Conservation (phyloP, 2,329 filamentous ascomycete genomes). For the Colletotrichum musicola region DNA sequence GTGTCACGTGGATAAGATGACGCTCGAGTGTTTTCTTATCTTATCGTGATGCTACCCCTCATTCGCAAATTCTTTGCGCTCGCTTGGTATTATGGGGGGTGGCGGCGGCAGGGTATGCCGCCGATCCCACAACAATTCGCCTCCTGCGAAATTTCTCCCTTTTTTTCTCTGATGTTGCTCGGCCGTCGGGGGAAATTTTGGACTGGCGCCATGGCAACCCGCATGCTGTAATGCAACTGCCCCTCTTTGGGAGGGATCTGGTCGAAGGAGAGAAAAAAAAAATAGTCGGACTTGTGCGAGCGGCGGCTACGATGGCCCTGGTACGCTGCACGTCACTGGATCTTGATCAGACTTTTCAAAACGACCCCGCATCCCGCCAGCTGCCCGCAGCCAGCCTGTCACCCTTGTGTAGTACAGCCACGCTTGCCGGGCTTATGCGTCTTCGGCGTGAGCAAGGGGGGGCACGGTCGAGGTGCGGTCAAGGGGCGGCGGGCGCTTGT, state of each 20-base stretch:
- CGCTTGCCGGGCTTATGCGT: constrained; percentile 30
- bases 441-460: constrained; percentile 8
- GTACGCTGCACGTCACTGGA: constrained; percentile 36
- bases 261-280: background rate
- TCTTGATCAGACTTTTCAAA: constrained; percentile 31
- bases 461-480: constrained; percentile 7
- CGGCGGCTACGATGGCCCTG: constrained; percentile 20
- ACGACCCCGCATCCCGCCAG: constrained; percentile 28
- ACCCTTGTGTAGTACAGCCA: constrained; percentile 27
- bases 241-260: background rate
- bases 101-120: background rate
- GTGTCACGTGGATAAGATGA: background rate
- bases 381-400: constrained; percentile 15
- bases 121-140: constrained; percentile 10
- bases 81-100: background rate
- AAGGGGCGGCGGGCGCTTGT: background rate
- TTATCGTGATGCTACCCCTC: constrained; percentile 1
- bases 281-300: constrained; percentile 18
- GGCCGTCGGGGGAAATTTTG: background rate
- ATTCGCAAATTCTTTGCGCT: background rate
- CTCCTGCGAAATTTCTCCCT: constrained; percentile 3
- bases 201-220: constrained; percentile 29
- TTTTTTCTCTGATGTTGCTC: background rate
- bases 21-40: background rate
- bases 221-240: constrained; percentile 33